These are phyloP conservation scores for Mucor irregularis DNA, from an alignment of 371 early-diverging fungal species.

Conservation along the genomic window DNA sequence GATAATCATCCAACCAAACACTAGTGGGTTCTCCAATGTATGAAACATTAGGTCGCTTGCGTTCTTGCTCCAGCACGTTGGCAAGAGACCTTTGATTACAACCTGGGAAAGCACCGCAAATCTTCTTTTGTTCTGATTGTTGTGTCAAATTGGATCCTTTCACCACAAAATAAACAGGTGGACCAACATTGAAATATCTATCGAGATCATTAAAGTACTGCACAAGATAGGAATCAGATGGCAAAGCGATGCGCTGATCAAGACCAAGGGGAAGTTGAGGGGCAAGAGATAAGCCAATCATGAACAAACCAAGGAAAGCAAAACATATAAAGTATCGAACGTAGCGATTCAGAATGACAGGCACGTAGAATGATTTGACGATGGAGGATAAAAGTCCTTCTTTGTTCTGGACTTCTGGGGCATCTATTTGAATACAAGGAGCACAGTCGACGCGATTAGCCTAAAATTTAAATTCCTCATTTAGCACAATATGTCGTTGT, in stretches of 20 bases:
- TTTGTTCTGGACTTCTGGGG: constrained; percentile 51
- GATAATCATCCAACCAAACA: constrained; percentile 75
- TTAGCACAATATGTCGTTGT: background rate
- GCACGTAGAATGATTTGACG: constrained; percentile 60
- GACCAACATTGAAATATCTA: constrained; percentile 67
- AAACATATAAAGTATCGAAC: constrained; percentile 52
- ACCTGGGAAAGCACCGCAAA: constrained; percentile 67
- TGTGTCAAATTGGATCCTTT: constrained; percentile 54
- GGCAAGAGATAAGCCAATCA: constrained; percentile 46
- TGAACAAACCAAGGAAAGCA: constrained; percentile 59
- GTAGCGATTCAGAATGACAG: constrained; percentile 49
- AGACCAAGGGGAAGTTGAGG: constrained; percentile 62
- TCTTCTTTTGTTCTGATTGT: constrained; percentile 50
- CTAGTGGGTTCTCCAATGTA: constrained; percentile 72
- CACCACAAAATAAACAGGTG: constrained; percentile 80
- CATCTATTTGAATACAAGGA: constrained; percentile 61
- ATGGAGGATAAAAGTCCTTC: constrained; percentile 58
- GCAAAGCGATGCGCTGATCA: constrained; percentile 74
- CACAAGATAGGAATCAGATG: constrained; percentile 71
- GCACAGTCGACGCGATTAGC: constrained; percentile 65
- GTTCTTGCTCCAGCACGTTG: constrained; percentile 69
- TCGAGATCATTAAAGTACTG: constrained; percentile 72
- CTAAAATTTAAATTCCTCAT: constrained; percentile 5
- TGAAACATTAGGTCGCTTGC: constrained; percentile 63
- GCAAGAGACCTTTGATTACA: constrained; percentile 61